Percentiles rank a stretch among this genome's conserved stretches.
Conservation (phyloP, 805 yeast species). For the Ogataea methanolica region DNA sequence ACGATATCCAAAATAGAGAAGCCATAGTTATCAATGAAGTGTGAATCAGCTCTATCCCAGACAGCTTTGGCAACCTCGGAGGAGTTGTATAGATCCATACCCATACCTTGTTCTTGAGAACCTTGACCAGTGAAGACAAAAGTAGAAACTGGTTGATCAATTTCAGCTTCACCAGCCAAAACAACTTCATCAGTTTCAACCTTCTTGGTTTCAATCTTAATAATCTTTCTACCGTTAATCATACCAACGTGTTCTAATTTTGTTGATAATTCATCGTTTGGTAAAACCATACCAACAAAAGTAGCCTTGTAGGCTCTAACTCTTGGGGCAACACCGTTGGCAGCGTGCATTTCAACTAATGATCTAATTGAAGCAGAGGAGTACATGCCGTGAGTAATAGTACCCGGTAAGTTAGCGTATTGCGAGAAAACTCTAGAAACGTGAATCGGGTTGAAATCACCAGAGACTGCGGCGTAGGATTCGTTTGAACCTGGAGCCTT, state of each 20-base stretch:
- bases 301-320: slow-evolving; percentile 89
- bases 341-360: slow-evolving; percentile 97
- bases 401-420: slow-evolving; percentile 93
- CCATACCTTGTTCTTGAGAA: slow-evolving; percentile 99
- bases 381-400: slow-evolving; percentile 99
- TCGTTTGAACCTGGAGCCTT: slow-evolving; percentile 96
- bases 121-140: slow-evolving; percentile 99
- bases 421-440: slow-evolving; percentile 92
- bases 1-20: slow-evolving; percentile 96
- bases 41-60: slow-evolving; percentile 97
- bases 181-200: slow-evolving; percentile 75
- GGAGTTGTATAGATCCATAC: slow-evolving; percentile 94
- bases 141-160: slow-evolving; percentile 95
- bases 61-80: slow-evolving; percentile 91
- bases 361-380: slow-evolving; percentile 94
- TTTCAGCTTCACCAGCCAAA: slow-evolving; percentile 93
- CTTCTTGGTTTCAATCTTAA: slow-evolving; percentile 86
- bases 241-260: slow-evolving; percentile 93
- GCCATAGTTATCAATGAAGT: slow-evolving; percentile 90
- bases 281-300: slow-evolving; percentile 96
- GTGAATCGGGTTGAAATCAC: slow-evolving; percentile 98
- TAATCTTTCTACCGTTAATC: slow-evolving; percentile 98
- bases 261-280: slow-evolving; percentile 85
- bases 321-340: slow-evolving; percentile 92
- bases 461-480: slow-evolving; percentile 95